These are phyloP conservation scores for Phytophthora parvispora DNA, from an alignment of 352 stramenopile species.

Conservation along the genomic window DNA sequence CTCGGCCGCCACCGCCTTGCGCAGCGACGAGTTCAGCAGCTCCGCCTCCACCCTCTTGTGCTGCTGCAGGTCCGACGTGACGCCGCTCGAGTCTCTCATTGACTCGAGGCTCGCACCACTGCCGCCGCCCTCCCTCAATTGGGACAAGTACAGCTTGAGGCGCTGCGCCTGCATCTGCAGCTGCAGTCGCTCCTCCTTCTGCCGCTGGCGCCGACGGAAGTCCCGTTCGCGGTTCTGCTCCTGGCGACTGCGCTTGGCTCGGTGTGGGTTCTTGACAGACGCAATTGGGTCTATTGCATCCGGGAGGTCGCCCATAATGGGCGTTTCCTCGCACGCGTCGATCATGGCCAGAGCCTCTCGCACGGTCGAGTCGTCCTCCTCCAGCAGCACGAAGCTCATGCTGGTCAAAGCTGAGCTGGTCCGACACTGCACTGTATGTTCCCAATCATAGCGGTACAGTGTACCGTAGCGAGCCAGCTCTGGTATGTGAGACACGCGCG, in stretches of 20 bases:
- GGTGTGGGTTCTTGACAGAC: background rate
- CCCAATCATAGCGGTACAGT: background rate
- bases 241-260: slow-evolving; percentile 12
- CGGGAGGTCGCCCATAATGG: slow-evolving; percentile 5
- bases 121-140: slow-evolving; percentile 4
- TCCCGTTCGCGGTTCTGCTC: slow-evolving; percentile 24
- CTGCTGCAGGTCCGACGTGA: slow-evolving; percentile 13
- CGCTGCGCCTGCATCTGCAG: slow-evolving; percentile 35
- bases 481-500: slow-evolving; percentile 2
- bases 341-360: slow-evolving; percentile 25
- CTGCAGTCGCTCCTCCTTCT: slow-evolving; percentile 30
- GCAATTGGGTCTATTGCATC: background rate
- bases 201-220: slow-evolving; percentile 22
- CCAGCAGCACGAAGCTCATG: slow-evolving; percentile 30
- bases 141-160: slow-evolving; percentile 22
- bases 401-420: slow-evolving; percentile 6
- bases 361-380: slow-evolving; percentile 17
- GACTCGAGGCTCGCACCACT: background rate
- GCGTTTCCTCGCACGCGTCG: slow-evolving; percentile 11
- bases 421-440: background rate
- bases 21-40: slow-evolving; percentile 22
- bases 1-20: slow-evolving; percentile 19
- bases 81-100: slow-evolving; percentile 13
- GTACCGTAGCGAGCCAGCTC: slow-evolving; percentile 1
- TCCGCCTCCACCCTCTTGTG: slow-evolving; percentile 22